Evolutionary conservation across 1,139 yeast genomes (phyloP).

Genomic region (Protomyces inouyei): DNA sequence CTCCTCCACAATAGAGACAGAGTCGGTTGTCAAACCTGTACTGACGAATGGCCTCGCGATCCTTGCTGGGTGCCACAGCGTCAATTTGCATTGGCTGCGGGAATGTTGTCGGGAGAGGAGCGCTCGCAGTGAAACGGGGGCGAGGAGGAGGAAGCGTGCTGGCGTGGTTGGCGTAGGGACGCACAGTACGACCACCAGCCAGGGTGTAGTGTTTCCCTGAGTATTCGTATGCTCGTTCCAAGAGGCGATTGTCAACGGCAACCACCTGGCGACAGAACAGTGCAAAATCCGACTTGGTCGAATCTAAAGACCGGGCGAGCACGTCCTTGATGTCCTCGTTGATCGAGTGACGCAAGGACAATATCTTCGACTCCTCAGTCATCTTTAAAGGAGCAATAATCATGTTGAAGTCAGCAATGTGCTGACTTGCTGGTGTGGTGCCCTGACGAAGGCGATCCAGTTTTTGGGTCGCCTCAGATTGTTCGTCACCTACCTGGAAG

Average conservation of each 20-base stretch:
- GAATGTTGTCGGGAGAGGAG: too few species aligned
- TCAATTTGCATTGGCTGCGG: too few species aligned
- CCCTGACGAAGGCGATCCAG: neutral
- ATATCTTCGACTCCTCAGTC: neutral
- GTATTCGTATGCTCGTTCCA: neutral
- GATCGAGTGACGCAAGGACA: neutral
- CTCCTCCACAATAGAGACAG: neutral
- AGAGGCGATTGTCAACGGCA: neutral
- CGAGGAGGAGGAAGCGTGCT: neutral
- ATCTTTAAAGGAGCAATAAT: neutral
- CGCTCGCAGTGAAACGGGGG: neutral
- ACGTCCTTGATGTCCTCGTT: neutral
- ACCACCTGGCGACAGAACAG: neutral
- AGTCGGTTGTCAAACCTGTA: neutral
- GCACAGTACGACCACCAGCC: neutral
- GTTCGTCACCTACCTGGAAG: neutral
- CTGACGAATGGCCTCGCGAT: too few species aligned
- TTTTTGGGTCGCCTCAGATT: neutral
- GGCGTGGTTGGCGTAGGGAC: too few species aligned
- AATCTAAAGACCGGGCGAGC: neutral
- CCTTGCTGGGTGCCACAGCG: too few species aligned
- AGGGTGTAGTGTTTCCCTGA: neutral
- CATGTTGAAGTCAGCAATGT: neutral
- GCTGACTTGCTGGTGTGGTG: neutral
- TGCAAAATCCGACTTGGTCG: neutral